Base-by-base conservation (phyloP, 306 rosid genomes). In the Rosa lucieae region DNA sequence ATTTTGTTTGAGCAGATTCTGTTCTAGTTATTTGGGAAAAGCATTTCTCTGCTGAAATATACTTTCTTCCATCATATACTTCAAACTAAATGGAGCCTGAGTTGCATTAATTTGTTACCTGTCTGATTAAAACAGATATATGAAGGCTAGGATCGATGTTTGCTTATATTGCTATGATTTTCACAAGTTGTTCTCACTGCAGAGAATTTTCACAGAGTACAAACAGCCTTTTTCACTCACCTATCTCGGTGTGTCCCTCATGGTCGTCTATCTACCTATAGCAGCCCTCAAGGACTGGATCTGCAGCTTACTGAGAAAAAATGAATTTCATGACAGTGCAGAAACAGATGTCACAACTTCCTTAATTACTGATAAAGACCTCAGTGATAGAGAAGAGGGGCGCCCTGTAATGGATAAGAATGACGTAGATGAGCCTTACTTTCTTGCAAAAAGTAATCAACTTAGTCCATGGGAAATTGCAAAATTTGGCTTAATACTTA, bases 201-300 rank as follows among this genome's bases (percentile, higher is more conserved):
- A 92, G 92, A 90, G 89, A 70, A 92, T 90, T 80, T 92, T 92
- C 73, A 18, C 42, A 5, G 91, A 89, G 82, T 90, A 89, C 79
- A 89, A 82, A 73, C 93, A 88, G 49, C 97, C 95, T 8, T 92
- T 92, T 86, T 89, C 92, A 58, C 82, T 92, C 70, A 87, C 93
- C 61, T 92, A 87, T 80, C 76, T 92, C 63, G 92, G 95, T 51
- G 85, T 84, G 72, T 92, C 93, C 70, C 82, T 92, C 70, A 83
- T 90, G 95, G 83, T 59, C 73, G 52, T 92, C 52, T 84, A 87
- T 82, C 82, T 92, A 70, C 95, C 93, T 0, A 10, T 90, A 72
- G 85, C 93, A 65, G 80, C 85, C 73, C 47, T 90, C 56, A 90
- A 74, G 81, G 85, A 87, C 61, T 85, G 89, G 87, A 35, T 90